A percentile compares a stretch with the other conserved stretches of the same genome.
Conservation (phyloP, 2,329 filamentous ascomycete species). For the Byssothecium circinans region DNA sequence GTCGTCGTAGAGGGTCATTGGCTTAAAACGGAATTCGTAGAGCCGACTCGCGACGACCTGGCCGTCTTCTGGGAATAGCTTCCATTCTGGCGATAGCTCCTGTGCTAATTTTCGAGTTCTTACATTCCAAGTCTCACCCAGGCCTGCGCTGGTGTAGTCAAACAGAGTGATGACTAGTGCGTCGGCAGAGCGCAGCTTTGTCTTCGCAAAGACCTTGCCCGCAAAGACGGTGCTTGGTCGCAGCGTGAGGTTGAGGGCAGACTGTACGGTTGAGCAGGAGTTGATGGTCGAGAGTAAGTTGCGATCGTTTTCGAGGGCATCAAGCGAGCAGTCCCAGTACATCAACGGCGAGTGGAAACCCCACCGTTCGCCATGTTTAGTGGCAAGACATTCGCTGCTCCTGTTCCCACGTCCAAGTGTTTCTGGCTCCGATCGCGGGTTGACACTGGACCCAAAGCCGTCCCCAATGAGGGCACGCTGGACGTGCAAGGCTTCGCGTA, state of each 20-base stretch:
- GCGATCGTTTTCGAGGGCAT: constrained; percentile 60
- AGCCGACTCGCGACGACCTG: constrained; percentile 59
- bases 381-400: constrained; percentile 18
- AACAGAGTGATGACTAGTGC: constrained; percentile 77
- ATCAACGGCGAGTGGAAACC: constrained; percentile 81
- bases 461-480: constrained; percentile 69
- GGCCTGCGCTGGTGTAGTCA: constrained; percentile 65
- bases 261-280: constrained; percentile 60
- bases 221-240: constrained; percentile 80
- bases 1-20: constrained; percentile 69
- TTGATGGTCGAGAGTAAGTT: constrained; percentile 73
- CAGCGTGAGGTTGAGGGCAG: constrained; percentile 72
- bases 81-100: constrained; percentile 59
- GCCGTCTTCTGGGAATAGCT: constrained; percentile 64
- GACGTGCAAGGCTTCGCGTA: constrained; percentile 67
- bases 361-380: constrained; percentile 65
- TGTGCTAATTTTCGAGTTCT: constrained; percentile 58
- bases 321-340: constrained; percentile 72
- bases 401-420: constrained; percentile 15
- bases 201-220: constrained; percentile 73
- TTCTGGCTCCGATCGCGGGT: constrained; percentile 1
- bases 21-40: constrained; percentile 78
- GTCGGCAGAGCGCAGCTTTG: constrained; percentile 70
- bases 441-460: constrained; percentile 23
- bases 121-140: constrained; percentile 67